Base-by-base conservation (phyloP, 768 basidiomycete genomes). In the Mycena vitilis region DNA sequence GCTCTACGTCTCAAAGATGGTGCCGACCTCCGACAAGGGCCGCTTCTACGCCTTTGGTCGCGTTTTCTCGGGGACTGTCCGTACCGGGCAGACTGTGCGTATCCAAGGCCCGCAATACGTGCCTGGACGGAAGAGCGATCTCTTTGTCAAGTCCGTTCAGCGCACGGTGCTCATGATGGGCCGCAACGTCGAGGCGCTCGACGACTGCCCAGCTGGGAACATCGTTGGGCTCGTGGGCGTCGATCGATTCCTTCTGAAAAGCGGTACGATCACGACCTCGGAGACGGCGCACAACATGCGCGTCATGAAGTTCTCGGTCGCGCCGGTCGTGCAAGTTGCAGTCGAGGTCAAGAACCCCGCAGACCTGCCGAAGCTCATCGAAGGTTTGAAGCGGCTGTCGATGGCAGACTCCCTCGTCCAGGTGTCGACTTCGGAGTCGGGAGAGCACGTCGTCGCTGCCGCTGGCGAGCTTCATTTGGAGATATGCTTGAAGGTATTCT, bases 121-220 rank as follows among this genome's bases (percentile, higher is more conserved):
- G 63, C 98, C 98, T 44, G 98, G 98, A 75, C 95, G 95, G 90
- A 99, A 98, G 86, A 94, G 96, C 0, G 98, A 99, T 81, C 84
- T 98, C 65, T 98, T 98, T 84, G 80, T 98, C 85, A 98, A 99
- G 87, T 93, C 96, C 53, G 91, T 99, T 75, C 98, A 99, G 85
- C 95, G 98, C 69, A 99, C 98, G 42, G 95, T 99, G 54, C 89
- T 99, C 79, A 99, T 99, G 98, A 99, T 99, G 98, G 98, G 98
- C 81, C 95, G 96, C 81, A 91, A 91, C 80, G 91, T 98, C 77
- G 97, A 99, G 79, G 94, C 98, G 69, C 97, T 99, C 74, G 97
- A 98, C 82, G 96, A 99, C 79, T 99, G 98, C 82, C 98, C 98
- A 44, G 91, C 97, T 66, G 98, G 98, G 77, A 99, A 99, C 88